A percentile compares a stretch with the other conserved stretches of the same genome.
These are phyloP conservation scores for Pestalotiopsis sp. DNA, from an alignment of 2,329 filamentous ascomycete genomes.

Conservation along the genomic window DNA sequence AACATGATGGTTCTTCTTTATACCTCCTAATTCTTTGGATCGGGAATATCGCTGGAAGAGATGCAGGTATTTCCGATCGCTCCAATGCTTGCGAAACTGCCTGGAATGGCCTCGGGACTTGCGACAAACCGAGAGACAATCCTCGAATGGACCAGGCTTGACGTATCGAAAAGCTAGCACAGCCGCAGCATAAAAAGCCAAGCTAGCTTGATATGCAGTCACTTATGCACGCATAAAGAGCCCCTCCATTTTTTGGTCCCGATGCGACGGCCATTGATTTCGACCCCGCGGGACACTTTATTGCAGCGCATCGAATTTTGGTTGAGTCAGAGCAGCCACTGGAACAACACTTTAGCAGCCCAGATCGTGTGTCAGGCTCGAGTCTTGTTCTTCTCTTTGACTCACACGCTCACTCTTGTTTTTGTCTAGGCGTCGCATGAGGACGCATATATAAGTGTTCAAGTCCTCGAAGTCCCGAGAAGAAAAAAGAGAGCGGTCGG, in stretches of 20 bases:
- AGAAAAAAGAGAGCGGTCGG: background rate
- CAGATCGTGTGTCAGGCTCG: background rate
- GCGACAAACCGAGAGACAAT: background rate
- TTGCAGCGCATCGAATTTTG: constrained; percentile 4
- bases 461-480: background rate
- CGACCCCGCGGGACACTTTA: constrained; percentile 8
- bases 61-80: background rate
- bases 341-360: background rate
- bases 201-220: no score
- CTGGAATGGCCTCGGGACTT: background rate
- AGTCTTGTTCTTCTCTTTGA: constrained; percentile 4
- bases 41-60: background rate
- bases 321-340: constrained; percentile 9
- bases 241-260: constrained; percentile 4
- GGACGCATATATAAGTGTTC: constrained; percentile 1
- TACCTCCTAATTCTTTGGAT: background rate
- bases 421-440: background rate
- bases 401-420: background rate
- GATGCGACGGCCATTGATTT: background rate
- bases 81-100: background rate
- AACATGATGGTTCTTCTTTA: constrained; percentile 39
- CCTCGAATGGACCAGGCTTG: background rate
- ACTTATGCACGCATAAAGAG: background rate
- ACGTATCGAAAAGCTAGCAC: background rate
- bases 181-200: background rate